Conservation (phyloP, 306 rosid genomes). For the Fragaria ananassa region DNA sequence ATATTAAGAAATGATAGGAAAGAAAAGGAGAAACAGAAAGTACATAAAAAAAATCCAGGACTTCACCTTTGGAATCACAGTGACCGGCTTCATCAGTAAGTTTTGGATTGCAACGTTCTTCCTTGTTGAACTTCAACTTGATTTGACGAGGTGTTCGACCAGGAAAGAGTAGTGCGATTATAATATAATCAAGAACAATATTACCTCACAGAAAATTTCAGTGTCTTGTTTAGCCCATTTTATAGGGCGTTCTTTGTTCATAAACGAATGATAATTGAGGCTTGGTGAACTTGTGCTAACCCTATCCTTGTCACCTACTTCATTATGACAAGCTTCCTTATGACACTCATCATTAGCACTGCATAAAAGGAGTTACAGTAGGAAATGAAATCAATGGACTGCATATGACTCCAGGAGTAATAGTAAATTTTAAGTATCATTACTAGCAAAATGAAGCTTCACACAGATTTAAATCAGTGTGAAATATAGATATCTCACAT, state of each 20-base stretch:
- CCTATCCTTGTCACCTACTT: conserved; percentile 28
- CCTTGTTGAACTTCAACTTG: conserved; percentile 69
- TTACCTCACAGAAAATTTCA: conserved; percentile 70
- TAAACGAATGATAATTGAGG: conserved; percentile 69
- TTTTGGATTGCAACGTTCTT: conserved; percentile 59
- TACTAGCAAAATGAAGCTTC: too few species aligned
- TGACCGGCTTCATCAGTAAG: conserved; percentile 52
- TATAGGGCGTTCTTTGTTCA: conserved; percentile 60
- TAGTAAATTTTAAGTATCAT: not conserved
- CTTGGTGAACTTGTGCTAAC: conserved; percentile 30
- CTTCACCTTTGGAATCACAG: conserved; percentile 50
- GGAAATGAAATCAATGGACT: not conserved
- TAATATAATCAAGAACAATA: conserved; percentile 1
- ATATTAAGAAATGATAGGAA: not conserved
- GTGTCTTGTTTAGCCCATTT: conserved; percentile 70
- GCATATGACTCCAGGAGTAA: not conserved
- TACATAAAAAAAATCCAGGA: conserved; percentile 4
- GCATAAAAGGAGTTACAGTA: conserved; percentile 32
- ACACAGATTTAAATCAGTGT: too few species aligned
- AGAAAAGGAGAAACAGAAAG: conserved; percentile 6
- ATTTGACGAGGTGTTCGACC: conserved; percentile 57
- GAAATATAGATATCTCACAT: too few species aligned
- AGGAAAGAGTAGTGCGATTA: conserved; percentile 72
- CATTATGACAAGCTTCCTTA: conserved; percentile 36
- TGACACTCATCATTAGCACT: conserved; percentile 39